Evolutionary conservation across 2,329 filamentous ascomycete genomes (phyloP).

Genomic region (Colletotrichum simmondsii): DNA sequence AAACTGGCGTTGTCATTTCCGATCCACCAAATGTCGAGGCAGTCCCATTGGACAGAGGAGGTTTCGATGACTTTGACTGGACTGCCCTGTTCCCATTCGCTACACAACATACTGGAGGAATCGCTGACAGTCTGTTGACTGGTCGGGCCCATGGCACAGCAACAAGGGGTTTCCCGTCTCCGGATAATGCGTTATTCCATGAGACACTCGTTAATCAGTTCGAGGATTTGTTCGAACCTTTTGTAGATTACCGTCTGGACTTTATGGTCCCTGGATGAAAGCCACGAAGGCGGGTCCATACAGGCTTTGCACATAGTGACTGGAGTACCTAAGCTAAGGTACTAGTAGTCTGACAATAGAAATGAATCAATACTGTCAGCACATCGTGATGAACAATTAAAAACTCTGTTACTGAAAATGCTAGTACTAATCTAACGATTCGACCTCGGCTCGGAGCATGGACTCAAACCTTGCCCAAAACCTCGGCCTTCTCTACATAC

Average conservation of each 20-base stretch:
- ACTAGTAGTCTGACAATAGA: too few relatives aligned
- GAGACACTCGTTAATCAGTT: constrained; percentile 39
- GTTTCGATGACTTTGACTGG: constrained; percentile 42
- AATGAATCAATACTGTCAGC: too few relatives aligned
- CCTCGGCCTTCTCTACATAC: constrained; percentile 38
- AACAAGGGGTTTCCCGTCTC: constrained; percentile 36
- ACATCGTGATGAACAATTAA: too few relatives aligned
- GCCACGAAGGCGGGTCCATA: neutral
- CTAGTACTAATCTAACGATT: neutral
- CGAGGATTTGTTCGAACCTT: constrained; percentile 37
- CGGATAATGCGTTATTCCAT: constrained; percentile 37
- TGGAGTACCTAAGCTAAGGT: too few relatives aligned
- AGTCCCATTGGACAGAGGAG: neutral
- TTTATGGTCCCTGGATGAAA: constrained; percentile 19
- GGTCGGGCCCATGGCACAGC: constrained; percentile 36
- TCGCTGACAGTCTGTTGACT: constrained; percentile 41
- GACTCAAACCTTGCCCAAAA: neutral
- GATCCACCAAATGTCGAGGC: neutral
- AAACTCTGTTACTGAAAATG: neutral
- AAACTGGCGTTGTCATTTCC: neutral
- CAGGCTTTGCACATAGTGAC: neutral
- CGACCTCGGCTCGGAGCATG: neutral
- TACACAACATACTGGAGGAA: constrained; percentile 42
- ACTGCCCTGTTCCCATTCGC: constrained; percentile 48
- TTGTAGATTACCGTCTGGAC: constrained; percentile 28